A percentile compares a stretch with the other conserved stretches of the same genome.
phyloP scores from a whole-genome alignment of 345 rosid species.

The Tarenaya hassleriana region DNA sequence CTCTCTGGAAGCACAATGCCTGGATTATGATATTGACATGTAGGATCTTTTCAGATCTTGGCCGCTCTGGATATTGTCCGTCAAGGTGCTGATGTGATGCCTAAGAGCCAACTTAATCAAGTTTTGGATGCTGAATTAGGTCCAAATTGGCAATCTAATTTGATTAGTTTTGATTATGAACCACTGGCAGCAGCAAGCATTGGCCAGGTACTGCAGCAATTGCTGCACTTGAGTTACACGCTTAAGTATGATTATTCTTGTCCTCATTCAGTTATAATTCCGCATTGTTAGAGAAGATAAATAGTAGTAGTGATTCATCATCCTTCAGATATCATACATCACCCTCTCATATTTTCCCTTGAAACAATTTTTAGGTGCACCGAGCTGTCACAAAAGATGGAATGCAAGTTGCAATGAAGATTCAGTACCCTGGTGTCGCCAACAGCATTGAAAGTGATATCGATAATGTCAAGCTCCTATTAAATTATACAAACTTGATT shows the following conservation, averaged over 20 bases:
- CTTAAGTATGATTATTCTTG: not conserved
- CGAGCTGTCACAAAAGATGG: slow-evolving; percentile 75
- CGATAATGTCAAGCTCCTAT: slow-evolving; percentile 79
- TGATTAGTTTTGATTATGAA: slow-evolving; percentile 89
- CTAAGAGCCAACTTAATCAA: slow-evolving; percentile 78
- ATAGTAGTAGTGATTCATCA: not conserved
- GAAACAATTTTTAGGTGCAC: slow-evolving; percentile 61
- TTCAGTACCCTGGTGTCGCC: slow-evolving; percentile 99
- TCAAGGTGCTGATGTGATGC: slow-evolving; percentile 99
- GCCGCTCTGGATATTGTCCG: slow-evolving; percentile 95
- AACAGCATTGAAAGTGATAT: slow-evolving; percentile 92
- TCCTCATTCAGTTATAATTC: not conserved
- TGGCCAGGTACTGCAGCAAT: slow-evolving; percentile 63
- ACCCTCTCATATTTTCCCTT: slow-evolving; percentile 6
- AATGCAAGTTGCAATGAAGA: slow-evolving; percentile 78
- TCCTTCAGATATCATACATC: slow-evolving; percentile 5
- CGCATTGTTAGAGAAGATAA: not conserved
- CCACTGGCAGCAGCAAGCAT: slow-evolving; percentile 97
- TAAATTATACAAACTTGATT: slow-evolving; percentile 77
- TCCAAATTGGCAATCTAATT: slow-evolving; percentile 66
- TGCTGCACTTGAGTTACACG: not conserved
- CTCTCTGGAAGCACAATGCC: no score
- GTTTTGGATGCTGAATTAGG: slow-evolving; percentile 87
- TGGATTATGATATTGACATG: slow-evolving; percentile 7
- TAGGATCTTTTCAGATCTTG: slow-evolving; percentile 55